Evolutionary conservation across 495 filamentous ascomycete genomes (phyloP), one percentile per base, ranked within the genome.

Genomic region (Penicillium bialowiezense): DNA sequence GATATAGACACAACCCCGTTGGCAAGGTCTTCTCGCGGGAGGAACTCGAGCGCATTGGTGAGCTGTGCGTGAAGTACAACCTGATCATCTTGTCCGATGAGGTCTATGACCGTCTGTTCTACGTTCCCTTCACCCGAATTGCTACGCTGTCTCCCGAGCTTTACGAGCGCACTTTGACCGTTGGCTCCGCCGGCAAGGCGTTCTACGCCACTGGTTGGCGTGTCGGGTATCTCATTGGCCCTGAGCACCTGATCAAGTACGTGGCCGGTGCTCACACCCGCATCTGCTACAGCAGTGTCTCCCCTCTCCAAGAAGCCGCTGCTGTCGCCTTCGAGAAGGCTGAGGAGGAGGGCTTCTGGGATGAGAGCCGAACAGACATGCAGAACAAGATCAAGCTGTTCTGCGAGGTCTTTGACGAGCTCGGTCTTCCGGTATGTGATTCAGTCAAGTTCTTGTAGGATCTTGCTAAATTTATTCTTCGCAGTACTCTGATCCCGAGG

Each of bases 181-280:
- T 97, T 33, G 92, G 95, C 23, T 95, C 89, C 2, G 93, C 89
- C 5, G 93, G 93, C 49, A 98, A 98, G 74, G 95, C 93, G 68
- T 98, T 98, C 72, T 97, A 98, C 58, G 87, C 87, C 39, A 98
- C 93, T 0, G 93, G 93, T 31, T 98, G 93, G 93, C 84, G 93
- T 44, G 95, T 97, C 2, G 90, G 90, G 58, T 98, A 90, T 82
- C 75, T 98, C 13, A 95, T 97, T 52, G 93, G 93, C 1, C 90
- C 88, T 2, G 80, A 88, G 15, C 79, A 92, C 44, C 73, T 98
- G 36, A 93, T 97, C 75, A 89, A 92, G 65, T 90, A 97, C 64
- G 92, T 95, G 31, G 79, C 85, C 14, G 90, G 88, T 21, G 93
- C 91, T 1, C 93, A 98, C 70, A 97, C 93, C 1, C 81, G 93